Evolutionary conservation across 2,329 filamentous ascomycete genomes (phyloP).

Genomic region (Trichoderma koningii): DNA sequence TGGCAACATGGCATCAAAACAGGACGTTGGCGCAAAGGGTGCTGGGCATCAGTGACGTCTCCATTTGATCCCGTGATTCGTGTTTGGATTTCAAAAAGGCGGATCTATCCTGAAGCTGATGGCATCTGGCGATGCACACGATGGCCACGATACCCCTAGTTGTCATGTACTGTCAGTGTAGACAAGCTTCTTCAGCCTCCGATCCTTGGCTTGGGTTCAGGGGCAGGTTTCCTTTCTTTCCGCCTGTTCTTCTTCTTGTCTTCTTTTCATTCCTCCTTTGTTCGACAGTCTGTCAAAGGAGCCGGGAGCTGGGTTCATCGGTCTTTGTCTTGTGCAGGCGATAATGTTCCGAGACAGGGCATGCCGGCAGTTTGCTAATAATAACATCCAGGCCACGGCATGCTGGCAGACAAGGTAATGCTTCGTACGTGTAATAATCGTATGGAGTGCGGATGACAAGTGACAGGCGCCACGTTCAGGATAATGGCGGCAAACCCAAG

Average conservation of each 20-base stretch:
- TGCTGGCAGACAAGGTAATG: not conserved
- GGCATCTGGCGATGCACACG: not conserved
- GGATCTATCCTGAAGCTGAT: not conserved
- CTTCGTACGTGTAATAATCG: too few species aligned
- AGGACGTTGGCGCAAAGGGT: too few species aligned
- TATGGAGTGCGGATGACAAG: not conserved
- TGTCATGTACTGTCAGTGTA: too few species aligned
- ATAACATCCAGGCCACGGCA: not conserved
- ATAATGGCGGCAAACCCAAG: not conserved
- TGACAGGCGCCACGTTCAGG: not conserved
- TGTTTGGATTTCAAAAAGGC: too few species aligned
- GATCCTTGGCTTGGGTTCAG: not conserved
- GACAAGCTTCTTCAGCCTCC: too few species aligned
- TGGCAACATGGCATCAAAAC: too few species aligned
- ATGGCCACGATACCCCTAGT: not conserved
- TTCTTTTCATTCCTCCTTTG: not conserved
- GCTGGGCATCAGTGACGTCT: too few species aligned
- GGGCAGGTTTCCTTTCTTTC: not conserved
- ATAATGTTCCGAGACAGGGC: constrained; percentile 9
- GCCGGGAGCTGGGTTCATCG: not conserved
- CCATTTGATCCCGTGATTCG: too few species aligned
- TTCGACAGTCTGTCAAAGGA: not conserved
- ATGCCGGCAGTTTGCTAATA: constrained; percentile 9
- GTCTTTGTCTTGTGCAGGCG: not conserved
- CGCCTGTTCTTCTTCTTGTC: not conserved